These are phyloP conservation scores for Trapa bicornis DNA, from an alignment of 345 rosid genomes.

Conservation along the genomic window DNA sequence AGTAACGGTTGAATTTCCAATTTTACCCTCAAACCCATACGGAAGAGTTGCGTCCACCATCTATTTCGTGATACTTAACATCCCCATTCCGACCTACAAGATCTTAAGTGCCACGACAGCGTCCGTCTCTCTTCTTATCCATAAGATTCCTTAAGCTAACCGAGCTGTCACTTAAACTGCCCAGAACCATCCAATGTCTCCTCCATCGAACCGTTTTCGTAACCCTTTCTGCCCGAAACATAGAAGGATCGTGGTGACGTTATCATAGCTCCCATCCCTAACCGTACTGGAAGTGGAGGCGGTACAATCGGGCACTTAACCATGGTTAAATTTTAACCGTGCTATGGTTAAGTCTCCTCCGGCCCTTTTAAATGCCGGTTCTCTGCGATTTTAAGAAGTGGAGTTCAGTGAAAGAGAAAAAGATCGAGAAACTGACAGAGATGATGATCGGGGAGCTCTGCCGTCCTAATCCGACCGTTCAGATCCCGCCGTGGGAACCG, in stretches of 20 bases:
- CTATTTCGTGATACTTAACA: neutral
- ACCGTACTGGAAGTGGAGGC: constrained; percentile 23
- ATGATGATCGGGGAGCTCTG: constrained; percentile 48
- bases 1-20: too few relatives aligned
- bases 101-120: constrained; percentile 1
- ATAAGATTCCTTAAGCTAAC: neutral
- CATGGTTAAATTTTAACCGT: constrained; percentile 18
- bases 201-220: neutral
- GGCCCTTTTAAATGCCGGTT: constrained; percentile 10
- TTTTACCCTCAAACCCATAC: too few relatives aligned
- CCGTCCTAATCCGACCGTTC: constrained; percentile 36
- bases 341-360: constrained; percentile 29
- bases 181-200: neutral
- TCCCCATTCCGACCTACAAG: neutral
- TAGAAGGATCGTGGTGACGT: neutral
- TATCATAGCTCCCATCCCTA: constrained; percentile 9
- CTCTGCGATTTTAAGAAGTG: neutral
- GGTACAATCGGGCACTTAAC: constrained; percentile 18
- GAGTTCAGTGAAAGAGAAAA: neutral
- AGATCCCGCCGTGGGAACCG: constrained; percentile 47
- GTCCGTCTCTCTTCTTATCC: constrained; percentile 2
- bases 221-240: neutral
- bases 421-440: constrained; percentile 7
- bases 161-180: neutral
- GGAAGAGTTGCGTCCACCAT: neutral